These are phyloP conservation scores for Prunus kanzakura DNA, from an alignment of 306 rosid genomes.

Conservation along the genomic window DNA sequence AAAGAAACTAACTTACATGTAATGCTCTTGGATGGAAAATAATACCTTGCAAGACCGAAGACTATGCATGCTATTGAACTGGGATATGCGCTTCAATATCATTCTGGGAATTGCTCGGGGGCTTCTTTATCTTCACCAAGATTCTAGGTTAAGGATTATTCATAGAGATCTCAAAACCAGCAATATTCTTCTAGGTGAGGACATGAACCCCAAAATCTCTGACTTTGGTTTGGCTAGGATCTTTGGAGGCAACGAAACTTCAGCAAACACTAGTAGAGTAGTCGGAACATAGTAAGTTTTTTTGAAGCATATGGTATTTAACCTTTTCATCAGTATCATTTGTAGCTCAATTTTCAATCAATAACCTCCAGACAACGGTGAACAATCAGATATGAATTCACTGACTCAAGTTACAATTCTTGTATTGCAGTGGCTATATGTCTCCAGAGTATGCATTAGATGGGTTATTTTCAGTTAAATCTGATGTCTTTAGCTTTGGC, in stretches of 20 bases:
- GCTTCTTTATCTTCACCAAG: conserved; percentile 75
- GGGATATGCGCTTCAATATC: conserved; percentile 66
- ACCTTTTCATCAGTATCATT: not conserved
- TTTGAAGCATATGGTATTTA: not conserved
- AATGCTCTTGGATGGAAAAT: conserved; percentile 19
- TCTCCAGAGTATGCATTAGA: conserved; percentile 76
- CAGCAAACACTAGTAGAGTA: conserved; percentile 59
- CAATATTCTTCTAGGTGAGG: conserved; percentile 64
- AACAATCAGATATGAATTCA: not conserved
- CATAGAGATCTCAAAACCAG: conserved; percentile 74
- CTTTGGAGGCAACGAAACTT: conserved; percentile 60
- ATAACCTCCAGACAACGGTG: not conserved
- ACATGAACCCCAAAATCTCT: conserved; percentile 77
- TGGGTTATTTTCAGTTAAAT: conserved; percentile 61
- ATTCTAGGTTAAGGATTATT: conserved; percentile 69
- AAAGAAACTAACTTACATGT: conserved; percentile 11
- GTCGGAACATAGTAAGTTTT: conserved; percentile 82
- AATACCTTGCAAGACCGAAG: conserved; percentile 44
- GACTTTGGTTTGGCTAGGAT: conserved; percentile 78
- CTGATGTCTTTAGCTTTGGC: conserved; percentile 70
- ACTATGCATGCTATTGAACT: conserved; percentile 42
- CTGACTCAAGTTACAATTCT: not conserved
- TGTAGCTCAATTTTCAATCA: not conserved
- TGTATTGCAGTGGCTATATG: conserved; percentile 60
- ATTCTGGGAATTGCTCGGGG: conserved; percentile 77